phyloP scores from a whole-genome alignment of 2,329 filamentous ascomycete species.

The Claviceps sp. region DNA sequence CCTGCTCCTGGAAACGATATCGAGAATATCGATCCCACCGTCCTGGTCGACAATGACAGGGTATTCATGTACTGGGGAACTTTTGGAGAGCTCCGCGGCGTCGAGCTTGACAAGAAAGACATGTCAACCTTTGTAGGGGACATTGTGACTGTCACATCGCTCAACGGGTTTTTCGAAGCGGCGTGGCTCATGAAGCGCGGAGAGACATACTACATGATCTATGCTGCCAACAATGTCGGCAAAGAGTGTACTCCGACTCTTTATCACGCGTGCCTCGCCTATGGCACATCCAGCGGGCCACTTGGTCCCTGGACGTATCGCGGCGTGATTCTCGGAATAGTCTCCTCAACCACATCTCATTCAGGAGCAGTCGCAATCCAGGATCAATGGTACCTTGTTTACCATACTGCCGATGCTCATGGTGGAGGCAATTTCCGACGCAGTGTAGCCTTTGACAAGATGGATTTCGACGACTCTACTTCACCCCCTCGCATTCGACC shows the following conservation, averaged over 20 bases:
- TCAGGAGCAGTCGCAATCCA: not conserved
- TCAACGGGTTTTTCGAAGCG: not conserved
- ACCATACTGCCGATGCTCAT: not conserved
- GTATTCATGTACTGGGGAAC: conserved; percentile 1
- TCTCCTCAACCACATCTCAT: conserved; percentile 1
- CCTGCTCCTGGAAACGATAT: not conserved
- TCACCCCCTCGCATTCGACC: not conserved
- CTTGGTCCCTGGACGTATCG: conserved; percentile 1
- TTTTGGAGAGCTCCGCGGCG: not conserved
- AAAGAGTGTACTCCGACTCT: not conserved
- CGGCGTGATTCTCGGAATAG: not conserved
- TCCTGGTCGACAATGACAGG: not conserved
- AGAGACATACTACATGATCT: not conserved
- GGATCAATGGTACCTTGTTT: conserved; percentile 1
- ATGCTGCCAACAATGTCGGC: not conserved
- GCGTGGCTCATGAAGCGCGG: not conserved
- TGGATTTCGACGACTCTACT: not conserved
- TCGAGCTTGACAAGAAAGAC: not conserved
- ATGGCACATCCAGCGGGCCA: not conserved
- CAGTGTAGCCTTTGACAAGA: not conserved
- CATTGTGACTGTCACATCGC: not conserved
- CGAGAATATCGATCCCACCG: not conserved
- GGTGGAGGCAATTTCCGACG: not conserved
- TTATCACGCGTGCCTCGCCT: not conserved
- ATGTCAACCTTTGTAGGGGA: not conserved